phyloP scores from a whole-genome alignment of 2,329 filamentous ascomycete species.

The Fusarium graminum region DNA sequence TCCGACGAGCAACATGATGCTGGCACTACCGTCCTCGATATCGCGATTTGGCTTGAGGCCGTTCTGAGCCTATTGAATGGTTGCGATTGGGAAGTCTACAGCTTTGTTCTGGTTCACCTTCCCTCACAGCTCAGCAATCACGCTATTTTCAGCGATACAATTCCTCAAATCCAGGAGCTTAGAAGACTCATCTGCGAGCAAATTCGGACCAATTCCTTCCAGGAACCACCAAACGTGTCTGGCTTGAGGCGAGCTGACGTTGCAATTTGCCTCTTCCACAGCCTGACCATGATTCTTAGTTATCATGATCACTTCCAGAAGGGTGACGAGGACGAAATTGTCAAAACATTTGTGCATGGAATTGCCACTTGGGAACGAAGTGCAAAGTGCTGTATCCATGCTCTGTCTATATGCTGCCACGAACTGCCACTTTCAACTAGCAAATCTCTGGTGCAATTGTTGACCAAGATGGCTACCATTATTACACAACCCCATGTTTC shows the following conservation, averaged over 20 bases:
- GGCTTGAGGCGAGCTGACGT: conserved; percentile 89
- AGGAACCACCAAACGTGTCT: conserved; percentile 83
- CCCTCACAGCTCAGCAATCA: conserved; percentile 92
- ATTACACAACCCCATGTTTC: conserved; percentile 94
- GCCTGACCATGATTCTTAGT: conserved; percentile 87
- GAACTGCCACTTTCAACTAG: conserved; percentile 90
- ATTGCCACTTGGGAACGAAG: conserved; percentile 88
- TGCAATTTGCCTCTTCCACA: conserved; percentile 88
- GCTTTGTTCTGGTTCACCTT: conserved; percentile 87
- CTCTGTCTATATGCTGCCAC: conserved; percentile 93
- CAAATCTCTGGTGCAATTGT: conserved; percentile 85
- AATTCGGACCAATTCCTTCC: conserved; percentile 80
- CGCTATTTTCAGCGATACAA: conserved; percentile 80
- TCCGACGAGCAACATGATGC: conserved; percentile 45
- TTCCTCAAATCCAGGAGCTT: conserved; percentile 80
- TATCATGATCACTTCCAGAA: conserved; percentile 90
- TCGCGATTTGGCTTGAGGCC: conserved; percentile 80
- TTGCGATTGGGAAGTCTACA: conserved; percentile 92
- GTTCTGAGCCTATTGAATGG: conserved; percentile 80
- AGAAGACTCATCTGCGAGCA: conserved; percentile 85
- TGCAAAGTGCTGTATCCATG: conserved; percentile 93
- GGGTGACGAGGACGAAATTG: conserved; percentile 88
- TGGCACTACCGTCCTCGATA: conserved; percentile 65
- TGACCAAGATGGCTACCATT: conserved; percentile 95
- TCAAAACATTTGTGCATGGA: conserved; percentile 86